Evolutionary conservation across 73 alveolate species (phyloP).

Genomic region (Uronychia binucleata): DNA sequence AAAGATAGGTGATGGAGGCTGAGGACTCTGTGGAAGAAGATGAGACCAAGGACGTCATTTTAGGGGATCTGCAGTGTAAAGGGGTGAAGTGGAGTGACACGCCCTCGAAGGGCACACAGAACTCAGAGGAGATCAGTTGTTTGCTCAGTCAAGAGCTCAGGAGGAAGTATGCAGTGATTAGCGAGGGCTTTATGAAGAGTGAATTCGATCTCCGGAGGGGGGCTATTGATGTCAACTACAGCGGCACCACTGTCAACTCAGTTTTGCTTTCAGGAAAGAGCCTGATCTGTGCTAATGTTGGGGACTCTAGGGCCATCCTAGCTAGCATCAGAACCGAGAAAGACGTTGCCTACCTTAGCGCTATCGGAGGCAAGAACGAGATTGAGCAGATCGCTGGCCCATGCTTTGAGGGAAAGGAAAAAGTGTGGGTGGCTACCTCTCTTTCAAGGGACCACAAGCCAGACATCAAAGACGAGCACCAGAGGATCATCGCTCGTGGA

Average conservation of each 20-base stretch:
- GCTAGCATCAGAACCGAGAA: constrained; percentile 12
- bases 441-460: not conserved
- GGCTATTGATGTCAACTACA: constrained; percentile 39
- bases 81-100: not conserved
- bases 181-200: too few relatives aligned
- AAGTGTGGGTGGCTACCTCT: too few relatives aligned
- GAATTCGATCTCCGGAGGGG: too few relatives aligned
- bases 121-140: not conserved
- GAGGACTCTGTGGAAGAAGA: not conserved
- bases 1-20: constrained; percentile 4
- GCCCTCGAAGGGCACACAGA: constrained; percentile 4
- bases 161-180: too few relatives aligned
- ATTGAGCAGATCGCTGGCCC: constrained; percentile 32
- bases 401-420: constrained; percentile 20
- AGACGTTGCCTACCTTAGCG: too few relatives aligned
- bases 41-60: constrained; percentile 1
- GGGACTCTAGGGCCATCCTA: constrained; percentile 62
- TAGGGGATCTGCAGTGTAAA: not conserved
- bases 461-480: not conserved
- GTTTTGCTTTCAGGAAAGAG: constrained; percentile 43
- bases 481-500: not conserved
- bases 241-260: constrained; percentile 59
- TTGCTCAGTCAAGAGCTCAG: too few relatives aligned
- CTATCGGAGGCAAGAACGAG: too few relatives aligned
- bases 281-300: constrained; percentile 61